These are phyloP conservation scores for Mariannaea elegans DNA, from an alignment of 2,329 filamentous ascomycete species.

Conservation along the genomic window DNA sequence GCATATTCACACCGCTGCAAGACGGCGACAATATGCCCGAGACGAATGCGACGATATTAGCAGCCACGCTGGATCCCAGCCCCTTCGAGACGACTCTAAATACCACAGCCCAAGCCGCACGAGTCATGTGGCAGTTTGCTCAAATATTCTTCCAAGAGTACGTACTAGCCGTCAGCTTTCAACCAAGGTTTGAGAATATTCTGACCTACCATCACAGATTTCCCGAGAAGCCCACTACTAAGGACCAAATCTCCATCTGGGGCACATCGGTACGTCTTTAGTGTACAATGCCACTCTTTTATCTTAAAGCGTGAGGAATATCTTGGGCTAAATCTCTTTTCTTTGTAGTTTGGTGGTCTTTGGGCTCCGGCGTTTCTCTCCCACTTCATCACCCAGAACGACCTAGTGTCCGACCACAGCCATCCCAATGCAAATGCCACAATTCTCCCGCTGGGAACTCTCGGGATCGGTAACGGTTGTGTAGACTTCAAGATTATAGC, in stretches of 20 bases:
- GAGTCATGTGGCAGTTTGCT: conserved; percentile 68
- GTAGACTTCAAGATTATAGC: conserved; percentile 69
- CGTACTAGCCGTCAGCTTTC: too few relatives aligned
- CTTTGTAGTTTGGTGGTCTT: conserved; percentile 65
- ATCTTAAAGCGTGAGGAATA: too few relatives aligned
- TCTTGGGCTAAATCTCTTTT: not conserved
- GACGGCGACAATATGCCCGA: not conserved
- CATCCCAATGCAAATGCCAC: conserved; percentile 52
- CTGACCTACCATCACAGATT: conserved; percentile 53
- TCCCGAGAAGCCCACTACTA: conserved; percentile 60
- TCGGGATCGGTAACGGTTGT: conserved; percentile 74
- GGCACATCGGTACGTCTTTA: conserved; percentile 63
- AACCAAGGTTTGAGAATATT: too few relatives aligned
- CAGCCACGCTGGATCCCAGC: conserved; percentile 25
- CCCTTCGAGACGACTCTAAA: conserved; percentile 40
- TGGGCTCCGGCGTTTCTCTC: conserved; percentile 70
- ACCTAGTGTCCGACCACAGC: conserved; percentile 34
- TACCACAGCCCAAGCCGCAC: conserved; percentile 60
- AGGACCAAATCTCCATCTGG: conserved; percentile 67
- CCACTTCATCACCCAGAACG: conserved; percentile 66
- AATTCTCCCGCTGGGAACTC: conserved; percentile 59
- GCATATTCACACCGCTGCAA: conserved; percentile 26
- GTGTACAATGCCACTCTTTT: too few relatives aligned
- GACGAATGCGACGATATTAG: conserved; percentile 22
- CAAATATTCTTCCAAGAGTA: conserved; percentile 61